A percentile compares a stretch with the other conserved stretches of the same genome.
Conservation (phyloP, 208 protist genomes). For the Lotmaria passim region DNA sequence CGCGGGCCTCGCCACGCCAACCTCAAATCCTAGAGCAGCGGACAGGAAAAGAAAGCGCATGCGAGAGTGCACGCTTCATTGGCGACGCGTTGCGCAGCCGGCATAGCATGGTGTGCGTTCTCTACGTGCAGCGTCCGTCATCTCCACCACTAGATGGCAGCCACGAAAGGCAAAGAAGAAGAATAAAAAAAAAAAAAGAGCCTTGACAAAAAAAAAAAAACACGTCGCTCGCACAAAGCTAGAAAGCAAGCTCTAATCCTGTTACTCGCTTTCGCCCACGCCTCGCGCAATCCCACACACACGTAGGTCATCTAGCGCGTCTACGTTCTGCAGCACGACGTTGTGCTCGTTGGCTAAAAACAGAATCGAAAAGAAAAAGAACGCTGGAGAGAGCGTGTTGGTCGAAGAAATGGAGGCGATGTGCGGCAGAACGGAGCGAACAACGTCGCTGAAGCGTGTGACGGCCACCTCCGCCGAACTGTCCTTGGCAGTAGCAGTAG, state of each 20-base stretch:
- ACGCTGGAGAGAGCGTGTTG: conserved; percentile 86
- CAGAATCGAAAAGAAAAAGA: conserved; percentile 92
- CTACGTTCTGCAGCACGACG: conserved; percentile 77
- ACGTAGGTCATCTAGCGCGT: conserved; percentile 64
- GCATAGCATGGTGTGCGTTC: too few species aligned
- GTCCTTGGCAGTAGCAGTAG: not conserved
- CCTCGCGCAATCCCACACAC: conserved; percentile 51
- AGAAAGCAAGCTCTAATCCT: too few species aligned
- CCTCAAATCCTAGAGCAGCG: too few species aligned
- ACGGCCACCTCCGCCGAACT: not conserved
- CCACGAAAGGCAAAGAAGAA: not conserved
- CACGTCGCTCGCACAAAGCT: not conserved
- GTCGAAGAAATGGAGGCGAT: conserved; percentile 72
- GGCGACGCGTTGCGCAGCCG: not conserved
- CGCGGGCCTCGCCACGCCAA: too few species aligned
- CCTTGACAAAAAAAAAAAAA: conserved; percentile 26
- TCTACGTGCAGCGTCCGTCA: not conserved
- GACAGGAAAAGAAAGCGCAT: too few species aligned
- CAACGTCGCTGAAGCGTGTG: conserved; percentile 73
- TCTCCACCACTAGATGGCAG: too few species aligned
- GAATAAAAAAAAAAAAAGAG: conserved; percentile 20
- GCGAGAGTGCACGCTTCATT: too few species aligned
- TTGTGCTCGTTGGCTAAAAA: conserved; percentile 91
- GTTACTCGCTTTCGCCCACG: conserved; percentile 27
- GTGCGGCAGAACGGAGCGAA: conserved; percentile 63